Evolutionary conservation across 2,329 filamentous ascomycete species (phyloP), one percentile per base, ranked within the genome.

Genomic region (Cladophialophora exuberans): DNA sequence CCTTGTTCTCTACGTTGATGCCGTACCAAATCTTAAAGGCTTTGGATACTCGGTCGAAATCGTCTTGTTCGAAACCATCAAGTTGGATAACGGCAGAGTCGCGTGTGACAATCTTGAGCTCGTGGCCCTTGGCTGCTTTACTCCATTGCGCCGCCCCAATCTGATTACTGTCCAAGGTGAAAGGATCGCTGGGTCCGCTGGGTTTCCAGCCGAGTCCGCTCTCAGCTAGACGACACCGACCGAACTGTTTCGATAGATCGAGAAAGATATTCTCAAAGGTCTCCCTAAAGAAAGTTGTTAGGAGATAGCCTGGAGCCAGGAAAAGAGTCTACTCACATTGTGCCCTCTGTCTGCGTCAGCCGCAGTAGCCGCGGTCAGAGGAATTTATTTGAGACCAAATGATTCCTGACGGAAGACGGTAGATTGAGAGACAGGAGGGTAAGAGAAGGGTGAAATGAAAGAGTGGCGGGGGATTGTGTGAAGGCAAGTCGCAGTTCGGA

Each of bases 21-120:
- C 90, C 94, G 76, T 97, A 99, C 90, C 93, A 97, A 68, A 93
- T 89, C 78, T 97, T 97, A 82, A 99, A 97, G 64, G 94, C 84
- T 72, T 96, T 97, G 75, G 79, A 83, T 11, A 97, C 78, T 52
- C 94, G 89, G 64, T 99, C 94, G 65, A 90, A 89, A 72, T 99
- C 93, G 81, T 97, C 92, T 71, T 92, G 88, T 62, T 90, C 85
- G 73, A 99, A 99, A 1, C 94, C 94, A 72, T 99, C 94, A 43
- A 99, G 83, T 72, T 97, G 94, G 52, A 96, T 87, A 57, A 97
- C 84, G 60, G 89, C 89, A 10, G 89, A 89, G 58, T 86, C 89
- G 59, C 92, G 85, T 66, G 90, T 88, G 61, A 94, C 78, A 53
- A 99, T 89, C 78, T 96, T 97, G 69, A 97, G 80, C 72, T 99